Evolutionary conservation across 2,329 filamentous ascomycete genomes (phyloP), one percentile per base, ranked within the genome.

Genomic region (Phialophora macrospora): DNA sequence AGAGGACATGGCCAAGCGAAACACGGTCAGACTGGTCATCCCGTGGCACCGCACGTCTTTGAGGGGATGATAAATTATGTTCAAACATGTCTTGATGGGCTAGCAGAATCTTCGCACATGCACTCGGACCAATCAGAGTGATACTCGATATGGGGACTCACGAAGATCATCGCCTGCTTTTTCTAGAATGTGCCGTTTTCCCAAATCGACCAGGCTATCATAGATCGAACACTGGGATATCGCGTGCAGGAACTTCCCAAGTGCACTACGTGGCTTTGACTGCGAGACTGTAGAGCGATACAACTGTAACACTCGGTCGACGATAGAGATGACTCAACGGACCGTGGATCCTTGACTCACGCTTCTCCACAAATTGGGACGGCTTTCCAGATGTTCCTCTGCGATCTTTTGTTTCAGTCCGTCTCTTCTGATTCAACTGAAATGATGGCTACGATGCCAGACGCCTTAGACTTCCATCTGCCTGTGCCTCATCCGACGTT

Each of bases 1-100:
- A 84, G 62, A 68, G 83, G 78, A 61, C 30, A 61, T 61, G 59
- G 59, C 59, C n/a, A n/a, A 41, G n/a, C 26, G 59, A 41, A 54
- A 20, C 17, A 48, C 44, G 12, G 59, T 57, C n/a, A 24, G 28
- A 17, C n/a, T 57, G n/a, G 55, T 57, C 8, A 57, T 34, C n/a
- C 20, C 55, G 20, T 46, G 34, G 28, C 24, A 55, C 14, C 52
- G 20, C 48, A 51, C 38, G 28, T 1, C n/a, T 17, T 41, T n/a
- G 17, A n/a, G 38, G 17, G n/a, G 6, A n/a, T 17, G 14, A 7
- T n/a, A 5, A 7, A 41, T 17, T 7, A 6, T n/a, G 34, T 20
- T 34, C 32, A 3, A 41, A 44, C 38, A 44, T n/a, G 38, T 7
- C 17, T 17, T n/a, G 14, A n/a, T 44, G 38, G 7, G 6, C n/a